Conservation (phyloP, 2,329 filamentous ascomycete species). For the Sarocladium strictum region DNA sequence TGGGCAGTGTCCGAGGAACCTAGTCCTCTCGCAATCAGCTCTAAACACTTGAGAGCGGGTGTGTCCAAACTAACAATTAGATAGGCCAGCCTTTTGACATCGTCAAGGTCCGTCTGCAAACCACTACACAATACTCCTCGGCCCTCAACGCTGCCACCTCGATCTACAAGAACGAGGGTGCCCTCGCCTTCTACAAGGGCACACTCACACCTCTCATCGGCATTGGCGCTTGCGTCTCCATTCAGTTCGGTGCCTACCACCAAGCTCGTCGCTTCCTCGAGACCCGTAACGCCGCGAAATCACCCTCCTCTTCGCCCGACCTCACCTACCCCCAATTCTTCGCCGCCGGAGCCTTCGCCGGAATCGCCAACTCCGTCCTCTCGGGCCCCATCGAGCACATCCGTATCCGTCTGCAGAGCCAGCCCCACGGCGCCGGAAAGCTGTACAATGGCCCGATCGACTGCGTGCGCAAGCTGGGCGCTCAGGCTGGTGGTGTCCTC, state of each 20-base stretch:
- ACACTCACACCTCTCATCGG: constrained; percentile 91
- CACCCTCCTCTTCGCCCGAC: constrained; percentile 35
- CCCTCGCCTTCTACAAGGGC: constrained; percentile 95
- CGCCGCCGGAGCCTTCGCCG: constrained; percentile 83
- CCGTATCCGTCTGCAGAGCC: constrained; percentile 90
- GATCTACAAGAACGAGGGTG: constrained; percentile 84
- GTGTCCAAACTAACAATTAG: constrained; percentile 2
- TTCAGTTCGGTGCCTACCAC: constrained; percentile 98
- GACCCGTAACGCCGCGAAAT: constrained; percentile 57
- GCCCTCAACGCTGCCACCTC: constrained; percentile 74
- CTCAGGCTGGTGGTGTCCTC: constrained; percentile 53
- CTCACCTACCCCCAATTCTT: constrained; percentile 86
- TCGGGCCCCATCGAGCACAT: constrained; percentile 95
- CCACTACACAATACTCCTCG: constrained; percentile 71
- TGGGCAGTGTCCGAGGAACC: too few species aligned
- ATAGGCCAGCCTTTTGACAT: constrained; percentile 76
- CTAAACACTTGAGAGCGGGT: neutral
- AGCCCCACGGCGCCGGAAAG: constrained; percentile 75
- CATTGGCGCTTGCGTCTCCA: constrained; percentile 95
- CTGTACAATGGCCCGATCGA: constrained; percentile 83
- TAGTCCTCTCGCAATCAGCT: neutral
- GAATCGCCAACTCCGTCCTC: constrained; percentile 80
- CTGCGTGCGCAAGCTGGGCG: constrained; percentile 78
- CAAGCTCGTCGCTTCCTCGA: constrained; percentile 84
- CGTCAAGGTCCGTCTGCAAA: constrained; percentile 95